Evolutionary conservation across 495 filamentous ascomycete species (phyloP), one percentile per base, ranked within the genome.

Genomic region (Recurvomyces mirabilis): DNA sequence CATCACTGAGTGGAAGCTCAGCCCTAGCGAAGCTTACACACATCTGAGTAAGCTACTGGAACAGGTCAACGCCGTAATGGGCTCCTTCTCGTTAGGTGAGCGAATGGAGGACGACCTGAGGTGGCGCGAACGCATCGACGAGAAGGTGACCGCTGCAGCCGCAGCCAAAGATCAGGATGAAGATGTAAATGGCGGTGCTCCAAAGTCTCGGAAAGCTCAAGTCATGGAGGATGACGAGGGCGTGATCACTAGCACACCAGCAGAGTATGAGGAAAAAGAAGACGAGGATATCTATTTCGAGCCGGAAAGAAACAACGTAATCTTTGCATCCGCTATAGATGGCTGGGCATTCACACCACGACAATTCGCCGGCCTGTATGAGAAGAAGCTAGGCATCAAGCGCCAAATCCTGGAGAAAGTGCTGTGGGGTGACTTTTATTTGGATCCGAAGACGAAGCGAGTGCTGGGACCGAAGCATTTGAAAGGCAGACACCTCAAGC

Each of bases 251-350:
- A 54, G 26, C 21, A 60, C 57, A 14, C 51, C 60, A 22, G 63
- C 60, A 19, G 63, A 62, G 7, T 99, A 84, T 47, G 79, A 94
- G 59, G 91, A 95, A 57, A 80, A 77, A 54, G 91, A 96, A 56
- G 91, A 99, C 59, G 91, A 96, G 55, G 88, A 94, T 59, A 74
- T 99, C 25, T 99, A 99, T 60, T 99, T 99, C 65, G 85, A 88
- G 7, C 91, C 91, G 0, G 93, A 96, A 60, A 94, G 89, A 56
- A 91, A 94, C 52, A 99, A 99, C 57, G 91, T 99, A 59, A 95
- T 99, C 46, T 99, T 99, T 54, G 84, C 87, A 67, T 94, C 87
- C 57, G 91, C 91, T 21, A 81, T 94, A 38, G 91, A 99, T 57
- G 91, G 93, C 26, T 99, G 91, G 91, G 91, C 91, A 1, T 99